Evolutionary conservation across 306 rosid species (phyloP), one percentile per base, ranked within the genome.

Genomic region (Echinosophora koreensis): DNA sequence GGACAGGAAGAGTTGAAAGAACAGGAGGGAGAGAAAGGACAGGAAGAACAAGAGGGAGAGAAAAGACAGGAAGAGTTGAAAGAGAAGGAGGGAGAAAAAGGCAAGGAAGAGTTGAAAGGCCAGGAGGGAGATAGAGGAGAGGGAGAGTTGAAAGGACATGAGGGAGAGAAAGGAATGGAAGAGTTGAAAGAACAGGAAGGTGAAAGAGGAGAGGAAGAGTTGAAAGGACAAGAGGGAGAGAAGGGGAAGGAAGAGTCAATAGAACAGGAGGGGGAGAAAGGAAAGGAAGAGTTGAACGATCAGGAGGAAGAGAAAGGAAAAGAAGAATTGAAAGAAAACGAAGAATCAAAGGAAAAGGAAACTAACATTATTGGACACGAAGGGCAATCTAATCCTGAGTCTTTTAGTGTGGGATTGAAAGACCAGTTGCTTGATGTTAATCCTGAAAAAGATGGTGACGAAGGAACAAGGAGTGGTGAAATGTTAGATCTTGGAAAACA

Each of bases 401-500:
- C 69, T 55, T 54, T 37, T 60, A 67, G 78, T 34, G 17, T 42
- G 39, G 84, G 70, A 74, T 74, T 55, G 50, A 77, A 79, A 61
- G 86, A 76, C 42, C 77, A 68, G 41, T 28, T 83, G 68, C 78
- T 38, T 72, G 80, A 77, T 81, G 75, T 71, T 63, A 71, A 72
- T 77, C 52, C 63, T 60, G 49, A 37, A 55, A 66, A 77, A 56
- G 73, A 56, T 49, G 74, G 75, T 27, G 89, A 49, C 66, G 84
- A 80, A 51, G 83, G 67, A 50, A 15, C 35, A 49, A 81, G 73
- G 42, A 80, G 69, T n/a, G 77, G 75, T 22, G 90, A 84, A 65
- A 85, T 68, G 76, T 8, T 88, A 70, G 89, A 82, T 85, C 77
- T 66, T 82, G 90, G 82, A 60, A 88, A 86, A 71, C 87, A 80